These are phyloP conservation scores for Biscogniauxia sp. DNA, from an alignment of 2,329 filamentous ascomycete genomes.

Conservation along the genomic window DNA sequence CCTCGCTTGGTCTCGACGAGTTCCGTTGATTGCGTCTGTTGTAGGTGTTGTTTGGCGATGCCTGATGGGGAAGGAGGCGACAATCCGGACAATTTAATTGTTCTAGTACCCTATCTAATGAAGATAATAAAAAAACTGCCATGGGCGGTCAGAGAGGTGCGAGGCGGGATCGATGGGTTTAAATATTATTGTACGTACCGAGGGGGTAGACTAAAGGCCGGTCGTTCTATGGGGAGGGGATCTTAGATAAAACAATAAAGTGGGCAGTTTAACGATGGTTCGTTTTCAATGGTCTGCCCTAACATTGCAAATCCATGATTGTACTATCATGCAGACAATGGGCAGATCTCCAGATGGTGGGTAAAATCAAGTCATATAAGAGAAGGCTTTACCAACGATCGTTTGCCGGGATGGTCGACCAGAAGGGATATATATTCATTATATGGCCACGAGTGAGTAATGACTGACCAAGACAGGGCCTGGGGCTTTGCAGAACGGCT, in stretches of 20 bases:
- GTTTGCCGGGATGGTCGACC: not conserved
- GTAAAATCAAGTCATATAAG: not conserved
- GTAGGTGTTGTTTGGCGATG: not conserved
- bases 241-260: not conserved
- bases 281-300: not conserved
- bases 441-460: not conserved
- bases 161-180: no score
- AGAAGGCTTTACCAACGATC: not conserved
- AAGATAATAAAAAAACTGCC: no score
- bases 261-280: not conserved
- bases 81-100: not conserved
- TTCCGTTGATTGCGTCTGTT: not conserved
- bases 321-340: not conserved
- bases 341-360: not conserved
- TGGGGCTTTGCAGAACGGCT: no score
- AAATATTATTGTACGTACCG: not conserved
- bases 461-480: not conserved
- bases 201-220: not conserved
- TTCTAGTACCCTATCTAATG: not conserved
- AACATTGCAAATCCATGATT: not conserved
- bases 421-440: not conserved
- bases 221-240: not conserved
- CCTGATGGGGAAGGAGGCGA: conserved; percentile 1
- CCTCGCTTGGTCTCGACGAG: not conserved
- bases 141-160: no score